Base-by-base conservation (phyloP, 345 rosid species). In the Garcia nutans region DNA sequence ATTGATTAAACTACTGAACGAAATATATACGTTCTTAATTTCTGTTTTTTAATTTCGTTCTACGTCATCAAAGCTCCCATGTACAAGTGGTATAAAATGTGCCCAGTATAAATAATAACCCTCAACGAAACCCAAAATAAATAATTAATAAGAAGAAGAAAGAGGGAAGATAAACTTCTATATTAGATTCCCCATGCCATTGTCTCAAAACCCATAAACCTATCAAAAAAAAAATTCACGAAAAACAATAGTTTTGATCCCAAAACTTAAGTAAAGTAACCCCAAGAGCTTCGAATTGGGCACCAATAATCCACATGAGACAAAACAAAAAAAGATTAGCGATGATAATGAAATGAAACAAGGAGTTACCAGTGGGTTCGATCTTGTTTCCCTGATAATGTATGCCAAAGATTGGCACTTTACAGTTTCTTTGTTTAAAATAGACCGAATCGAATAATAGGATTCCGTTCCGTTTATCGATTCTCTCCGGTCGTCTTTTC, bases 21-120 rank as follows among this genome's bases (percentile, higher is more conserved):
- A n/a, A n/a, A n/a, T n/a, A n/a, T n/a, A n/a, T n/a, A n/a, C n/a
- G n/a, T n/a, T n/a, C n/a, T n/a, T n/a, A n/a, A n/a, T n/a, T n/a
- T n/a, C n/a, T n/a, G n/a, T n/a, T n/a, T n/a, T n/a, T n/a, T n/a
- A n/a, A n/a, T n/a, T n/a, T n/a, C n/a, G n/a, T n/a, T n/a, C n/a
- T n/a, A n/a, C n/a, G n/a, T n/a, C n/a, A n/a, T n/a, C 19, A 66
- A 66, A 47, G 41, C 71, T 45, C 37, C 6, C 7, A 52, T 9
- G 24, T 11, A 31, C 64, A 54, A 52, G 79, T 75, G 82, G 70
- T 50, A 74, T 41, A 17, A 63, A 64, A 47, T 71, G 76, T 66
- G n/a, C 77, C 47, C 70, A 31, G 50, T n/a, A 67, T 65, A 33
- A 33, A 33, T 33, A 33, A 33, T 33, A 33, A 49, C 15, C 54